Base-by-base conservation (phyloP, 2,329 filamentous ascomycete genomes). In the Aspergillus novoparasiticus region DNA sequence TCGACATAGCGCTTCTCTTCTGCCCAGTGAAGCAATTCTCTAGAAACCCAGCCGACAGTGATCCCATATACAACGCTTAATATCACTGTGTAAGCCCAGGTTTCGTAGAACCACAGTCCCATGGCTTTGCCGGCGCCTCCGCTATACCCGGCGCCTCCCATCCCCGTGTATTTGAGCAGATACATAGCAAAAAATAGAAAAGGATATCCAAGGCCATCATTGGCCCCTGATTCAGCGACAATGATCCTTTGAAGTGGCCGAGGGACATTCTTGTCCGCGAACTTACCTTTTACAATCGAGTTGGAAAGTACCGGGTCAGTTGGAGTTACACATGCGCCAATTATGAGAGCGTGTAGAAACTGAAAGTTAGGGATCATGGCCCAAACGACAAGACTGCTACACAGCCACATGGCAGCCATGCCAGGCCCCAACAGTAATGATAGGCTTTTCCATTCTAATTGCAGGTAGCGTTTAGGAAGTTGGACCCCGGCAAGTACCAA, bases 211-310 rank as follows among this genome's bases (percentile, higher is more conserved):
- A 94, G 83, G 0, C 94, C 93, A 78, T 97, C 93, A 72, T 97
- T 97, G 1, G 92, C 91, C 1, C 93, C 94, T 0, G 91, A 93
- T 79, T 97, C 93, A 39, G 88, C 90, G 56, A 91, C 85, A 72
- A 93, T 91, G 69, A 93, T 92, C 67, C 90, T 88, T 80, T 96
- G 93, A 56, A 97, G 81, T 32, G 89, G 86, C 62, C 88, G 89
- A 0, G 94, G 93, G 21, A 97, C 89, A 74, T 97, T 95, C 71
- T 93, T 90, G 72, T 97, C 93, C 1, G 94, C 94, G 73, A 96
- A 97, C 71, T 92, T 94, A 36, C 93, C 93, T 80, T 97, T 97
- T 53, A 97, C 92, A 62, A 97, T 96, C 3, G 91, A 91, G 67
- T 95, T 94, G 19, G 91, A 94, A 43, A 97, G 78, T 1, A 97